Evolutionary conservation across 352 stramenopile species (phyloP), one percentile per base, ranked within the genome.

Genomic region (Pythium periplocum): DNA sequence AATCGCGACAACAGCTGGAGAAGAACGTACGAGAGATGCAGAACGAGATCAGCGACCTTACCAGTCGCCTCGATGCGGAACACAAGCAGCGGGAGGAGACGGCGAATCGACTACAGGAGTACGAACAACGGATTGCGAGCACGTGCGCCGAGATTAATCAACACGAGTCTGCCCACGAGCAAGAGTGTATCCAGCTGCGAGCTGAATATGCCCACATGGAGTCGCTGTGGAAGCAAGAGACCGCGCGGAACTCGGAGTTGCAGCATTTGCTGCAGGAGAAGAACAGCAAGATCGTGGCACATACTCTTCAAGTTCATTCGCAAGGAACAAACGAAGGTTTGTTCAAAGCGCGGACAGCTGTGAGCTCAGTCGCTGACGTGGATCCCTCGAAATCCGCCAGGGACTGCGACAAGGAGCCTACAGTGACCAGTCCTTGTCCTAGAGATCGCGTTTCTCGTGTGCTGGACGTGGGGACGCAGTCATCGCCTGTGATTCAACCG

Each of bases 91-190:
- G 76, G 2, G 73, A 87, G 48, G 81, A 94, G 8, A 87, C 76
- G 3, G 81, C 80, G 0, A 77, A 68, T 35, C 71, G 75, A 2
- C 60, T 91, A 4, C 73, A 89, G 47, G 79, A 92, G 42, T 91
- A 94, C 44, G 83, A 92, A 46, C 56, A 61, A 12, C 68, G 73
- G 0, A 85, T 94, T 41, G 78, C 68, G 2, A 88, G 65, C 36
- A 90, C 81, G 30, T 89, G 80, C 10, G 57, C 70, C 17, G 83
- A 77, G 4, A 92, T 94, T 40, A 75, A 71, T 8, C 66, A 86
- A 37, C 83, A 91, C 47, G 78, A 94, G 61, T 53, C 71, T 54
- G 79, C 65, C 11, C 62, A 83, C 30, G 75, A 90, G 40, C 62
- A 58, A 5, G 77, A 93, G 55, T 75, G 75, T 11, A 61, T 75